phyloP scores from a whole-genome alignment of 208 protist species.

The Acanthamoeba royreba region DNA sequence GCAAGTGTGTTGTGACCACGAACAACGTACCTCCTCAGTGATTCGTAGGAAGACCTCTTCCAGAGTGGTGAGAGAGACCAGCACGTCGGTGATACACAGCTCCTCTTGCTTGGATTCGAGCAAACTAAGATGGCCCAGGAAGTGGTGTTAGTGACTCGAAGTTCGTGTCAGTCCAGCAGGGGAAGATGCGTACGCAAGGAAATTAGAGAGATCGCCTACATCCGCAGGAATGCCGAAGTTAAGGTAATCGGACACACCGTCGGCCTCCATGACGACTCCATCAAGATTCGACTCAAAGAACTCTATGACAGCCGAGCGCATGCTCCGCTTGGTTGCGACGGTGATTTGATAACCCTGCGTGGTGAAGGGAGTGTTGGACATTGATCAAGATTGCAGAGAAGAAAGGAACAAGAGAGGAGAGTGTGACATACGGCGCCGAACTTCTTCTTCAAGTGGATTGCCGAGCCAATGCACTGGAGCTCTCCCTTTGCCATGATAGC shows the following conservation, averaged over 20 bases:
- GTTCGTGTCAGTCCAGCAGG: not conserved
- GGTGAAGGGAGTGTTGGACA: too few species aligned
- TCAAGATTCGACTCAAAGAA: slow-evolving; percentile 27
- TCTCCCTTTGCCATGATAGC: slow-evolving; percentile 42
- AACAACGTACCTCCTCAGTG: too few species aligned
- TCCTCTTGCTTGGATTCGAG: slow-evolving; percentile 49
- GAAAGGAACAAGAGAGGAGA: not conserved
- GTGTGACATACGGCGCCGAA: slow-evolving; percentile 23
- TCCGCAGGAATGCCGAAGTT: slow-evolving; percentile 32
- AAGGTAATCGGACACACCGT: slow-evolving; percentile 25
- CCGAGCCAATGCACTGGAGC: slow-evolving; percentile 35
- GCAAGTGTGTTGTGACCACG: too few species aligned
- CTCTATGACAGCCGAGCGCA: not conserved
- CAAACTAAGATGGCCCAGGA: not conserved
- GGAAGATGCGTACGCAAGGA: not conserved
- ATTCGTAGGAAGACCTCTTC: slow-evolving; percentile 65
- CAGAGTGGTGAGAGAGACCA: slow-evolving; percentile 56
- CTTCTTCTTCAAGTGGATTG: slow-evolving; percentile 51
- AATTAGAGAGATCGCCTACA: not conserved
- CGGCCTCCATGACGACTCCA: not conserved
- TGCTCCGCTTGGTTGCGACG: not conserved
- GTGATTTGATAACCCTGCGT: slow-evolving; percentile 45
- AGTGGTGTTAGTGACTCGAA: not conserved
- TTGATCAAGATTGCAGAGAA: too few species aligned
- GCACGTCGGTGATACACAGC: slow-evolving; percentile 53